Conservation (phyloP, 2,329 filamentous ascomycete species). For the Colletotrichum gigasporum region DNA sequence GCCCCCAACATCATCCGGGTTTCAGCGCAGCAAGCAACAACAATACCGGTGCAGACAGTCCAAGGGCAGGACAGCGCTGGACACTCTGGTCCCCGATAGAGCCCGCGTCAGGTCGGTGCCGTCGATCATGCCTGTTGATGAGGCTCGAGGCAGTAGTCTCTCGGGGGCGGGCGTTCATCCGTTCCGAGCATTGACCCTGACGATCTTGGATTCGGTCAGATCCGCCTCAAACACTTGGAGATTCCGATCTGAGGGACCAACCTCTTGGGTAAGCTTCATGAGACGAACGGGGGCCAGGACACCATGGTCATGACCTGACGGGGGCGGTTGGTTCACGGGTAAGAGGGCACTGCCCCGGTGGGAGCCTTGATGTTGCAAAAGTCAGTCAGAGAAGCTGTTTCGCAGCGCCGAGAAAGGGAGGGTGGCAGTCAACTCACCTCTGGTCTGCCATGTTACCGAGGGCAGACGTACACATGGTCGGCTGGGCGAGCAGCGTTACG, state of each 20-base stretch:
- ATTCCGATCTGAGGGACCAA: neutral
- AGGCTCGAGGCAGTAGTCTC: neutral
- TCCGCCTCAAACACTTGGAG: neutral
- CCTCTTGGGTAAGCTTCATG: neutral
- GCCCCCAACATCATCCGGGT: no score
- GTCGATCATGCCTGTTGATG: neutral
- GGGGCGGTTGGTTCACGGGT: neutral
- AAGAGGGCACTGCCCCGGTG: neutral
- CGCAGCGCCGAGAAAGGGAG: neutral
- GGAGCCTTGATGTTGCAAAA: neutral
- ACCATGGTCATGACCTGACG: neutral
- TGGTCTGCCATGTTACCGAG: no score
- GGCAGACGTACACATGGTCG: no score
- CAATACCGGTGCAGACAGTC: no score
- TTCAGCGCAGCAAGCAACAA: no score
- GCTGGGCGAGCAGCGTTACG: no score
- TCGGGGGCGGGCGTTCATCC: neutral
- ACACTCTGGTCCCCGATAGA: no score
- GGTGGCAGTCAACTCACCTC: neutral
- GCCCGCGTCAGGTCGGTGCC: neutral
- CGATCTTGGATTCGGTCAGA: neutral
- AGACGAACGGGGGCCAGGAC: neutral
- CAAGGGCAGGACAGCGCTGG: no score
- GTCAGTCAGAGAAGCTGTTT: neutral
- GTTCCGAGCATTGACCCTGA: neutral